Evolutionary conservation across 345 rosid species (phyloP).

Genomic region (Triadica sebifera): DNA sequence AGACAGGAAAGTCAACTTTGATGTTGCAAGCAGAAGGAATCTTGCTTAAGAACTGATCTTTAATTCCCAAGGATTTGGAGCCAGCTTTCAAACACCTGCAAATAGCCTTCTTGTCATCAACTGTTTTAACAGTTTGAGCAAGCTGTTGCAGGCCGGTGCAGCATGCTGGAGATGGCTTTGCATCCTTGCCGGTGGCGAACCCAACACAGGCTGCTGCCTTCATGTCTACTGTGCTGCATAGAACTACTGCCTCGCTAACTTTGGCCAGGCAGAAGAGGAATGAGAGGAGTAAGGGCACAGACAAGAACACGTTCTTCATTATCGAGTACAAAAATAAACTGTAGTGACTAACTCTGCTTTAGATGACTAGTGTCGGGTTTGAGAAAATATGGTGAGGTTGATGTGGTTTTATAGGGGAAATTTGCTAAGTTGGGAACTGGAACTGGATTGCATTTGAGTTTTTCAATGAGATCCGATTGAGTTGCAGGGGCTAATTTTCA

Average conservation of each 20-base stretch:
- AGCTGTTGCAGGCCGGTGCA: slow-evolving; percentile 33
- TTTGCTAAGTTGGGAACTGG: not conserved
- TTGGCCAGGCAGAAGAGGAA: slow-evolving; percentile 19
- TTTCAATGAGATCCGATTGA: slow-evolving; percentile 2
- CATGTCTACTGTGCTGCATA: slow-evolving; percentile 21
- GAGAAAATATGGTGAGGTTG: not conserved
- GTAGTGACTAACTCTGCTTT: not conserved
- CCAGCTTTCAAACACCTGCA: slow-evolving; percentile 37
- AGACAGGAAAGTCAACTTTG: slow-evolving; percentile 43
- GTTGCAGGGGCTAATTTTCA: not conserved
- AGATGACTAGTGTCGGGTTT: not conserved
- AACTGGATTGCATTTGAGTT: not conserved
- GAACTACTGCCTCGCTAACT: slow-evolving; percentile 16
- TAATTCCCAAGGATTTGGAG: slow-evolving; percentile 24
- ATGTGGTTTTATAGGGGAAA: not conserved
- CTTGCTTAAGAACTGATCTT: slow-evolving; percentile 37
- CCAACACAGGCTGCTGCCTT: slow-evolving; percentile 31
- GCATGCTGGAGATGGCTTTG: slow-evolving; percentile 17
- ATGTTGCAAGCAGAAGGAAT: slow-evolving; percentile 39
- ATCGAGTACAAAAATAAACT: not conserved
- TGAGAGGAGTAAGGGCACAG: slow-evolving; percentile 11
- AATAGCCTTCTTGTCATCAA: slow-evolving; percentile 37
- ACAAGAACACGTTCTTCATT: slow-evolving; percentile 21
- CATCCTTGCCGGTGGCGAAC: slow-evolving; percentile 34
- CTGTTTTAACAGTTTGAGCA: slow-evolving; percentile 20